Percentiles rank a stretch among this genome's conserved stretches.
Evolutionary conservation across 192 early-diverging fungal species (phyloP).

Genomic region (Neocallimastix lanati): DNA sequence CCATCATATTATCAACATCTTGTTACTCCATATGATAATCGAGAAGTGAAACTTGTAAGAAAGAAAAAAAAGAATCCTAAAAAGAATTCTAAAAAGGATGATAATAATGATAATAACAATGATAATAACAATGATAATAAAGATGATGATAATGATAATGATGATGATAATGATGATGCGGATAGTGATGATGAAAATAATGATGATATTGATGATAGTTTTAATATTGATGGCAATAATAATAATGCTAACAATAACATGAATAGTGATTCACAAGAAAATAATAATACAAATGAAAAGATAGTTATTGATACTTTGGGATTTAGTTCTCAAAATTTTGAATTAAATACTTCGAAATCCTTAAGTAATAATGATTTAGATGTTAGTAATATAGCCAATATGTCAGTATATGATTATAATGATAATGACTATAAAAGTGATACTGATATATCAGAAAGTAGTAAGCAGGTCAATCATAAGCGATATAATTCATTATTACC

Average conservation of each 20-base stretch:
- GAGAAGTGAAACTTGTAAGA: background rate
- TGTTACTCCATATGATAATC: background rate
- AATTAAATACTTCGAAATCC: too few relatives aligned
- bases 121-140: background rate
- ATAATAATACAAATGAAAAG: too few relatives aligned
- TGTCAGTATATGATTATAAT: too few relatives aligned
- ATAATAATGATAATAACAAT: too few relatives aligned
- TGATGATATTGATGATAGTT: background rate
- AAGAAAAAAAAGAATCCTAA: too few relatives aligned
- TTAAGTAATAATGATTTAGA: too few relatives aligned
- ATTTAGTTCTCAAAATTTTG: too few relatives aligned
- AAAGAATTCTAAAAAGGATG: too few relatives aligned
- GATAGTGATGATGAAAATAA: background rate
- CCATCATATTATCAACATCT: background rate
- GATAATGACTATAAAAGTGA: too few relatives aligned
- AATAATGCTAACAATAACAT: background rate
- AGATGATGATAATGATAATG: background rate
- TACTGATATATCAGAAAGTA: background rate
- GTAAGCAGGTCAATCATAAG: background rate
- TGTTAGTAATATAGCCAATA: too few relatives aligned
- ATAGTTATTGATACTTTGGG: too few relatives aligned
- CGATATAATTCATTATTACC: background rate
- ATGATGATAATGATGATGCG: background rate
- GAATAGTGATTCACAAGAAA: too few relatives aligned
- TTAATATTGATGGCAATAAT: background rate